These are phyloP conservation scores for Aspergillus phoenicis DNA, from an alignment of 2,329 filamentous ascomycete species.

Conservation along the genomic window DNA sequence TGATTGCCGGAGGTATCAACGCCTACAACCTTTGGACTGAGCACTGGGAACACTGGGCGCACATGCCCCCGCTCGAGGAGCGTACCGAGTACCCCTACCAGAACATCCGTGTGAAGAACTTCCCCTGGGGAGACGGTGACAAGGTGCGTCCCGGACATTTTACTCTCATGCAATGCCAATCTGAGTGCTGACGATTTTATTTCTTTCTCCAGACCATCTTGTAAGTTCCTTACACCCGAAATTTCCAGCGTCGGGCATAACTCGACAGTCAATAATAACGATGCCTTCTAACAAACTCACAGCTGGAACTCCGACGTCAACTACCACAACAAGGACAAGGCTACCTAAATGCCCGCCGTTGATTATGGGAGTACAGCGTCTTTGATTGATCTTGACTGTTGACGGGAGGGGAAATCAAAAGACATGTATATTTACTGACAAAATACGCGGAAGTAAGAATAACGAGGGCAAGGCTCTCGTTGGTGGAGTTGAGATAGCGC, in stretches of 20 bases:
- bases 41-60: conserved; percentile 94
- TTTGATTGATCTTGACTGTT: conserved; percentile 7
- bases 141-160: conserved; percentile 62
- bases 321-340: conserved; percentile 93
- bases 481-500: conserved; percentile 19
- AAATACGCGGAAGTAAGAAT: conserved; percentile 14
- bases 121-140: conserved; percentile 90
- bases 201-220: conserved; percentile 59
- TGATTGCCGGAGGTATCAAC: conserved; percentile 74
- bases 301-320: conserved; percentile 96
- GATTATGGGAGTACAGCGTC: conserved; percentile 7
- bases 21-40: conserved; percentile 90
- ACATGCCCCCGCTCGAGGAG: conserved; percentile 86
- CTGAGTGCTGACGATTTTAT: conserved; percentile 9
- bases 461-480: neutral
- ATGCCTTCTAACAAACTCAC: conserved; percentile 22
- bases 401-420: conserved; percentile 3
- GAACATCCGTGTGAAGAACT: conserved; percentile 98
- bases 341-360: conserved; percentile 35
- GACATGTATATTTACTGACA: conserved; percentile 38
- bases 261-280: neutral
- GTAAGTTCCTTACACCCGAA: conserved; percentile 50
- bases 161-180: neutral
- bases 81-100: conserved; percentile 92
- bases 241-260: neutral